Conservation (phyloP, 352 stramenopile species). For the Lagenidium giganteum region DNA sequence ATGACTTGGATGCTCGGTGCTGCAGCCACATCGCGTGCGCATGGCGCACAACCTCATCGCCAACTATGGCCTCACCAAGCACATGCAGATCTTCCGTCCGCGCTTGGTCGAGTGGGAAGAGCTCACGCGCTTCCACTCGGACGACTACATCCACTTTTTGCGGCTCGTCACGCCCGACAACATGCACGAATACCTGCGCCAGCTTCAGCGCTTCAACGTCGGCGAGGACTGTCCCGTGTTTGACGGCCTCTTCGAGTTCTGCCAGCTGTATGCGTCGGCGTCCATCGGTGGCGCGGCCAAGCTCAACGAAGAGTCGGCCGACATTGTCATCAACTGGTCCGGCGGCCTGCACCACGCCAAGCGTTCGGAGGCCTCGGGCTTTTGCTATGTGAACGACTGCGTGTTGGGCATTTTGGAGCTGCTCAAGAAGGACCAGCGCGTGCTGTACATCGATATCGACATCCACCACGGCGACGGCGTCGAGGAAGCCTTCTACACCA, state of each 20-base stretch:
- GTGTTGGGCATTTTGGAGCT: slow-evolving; percentile 98
- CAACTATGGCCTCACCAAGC: slow-evolving; percentile 98
- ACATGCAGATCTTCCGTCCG: slow-evolving; percentile 99
- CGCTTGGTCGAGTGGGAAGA: slow-evolving; percentile 94
- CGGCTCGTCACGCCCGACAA: slow-evolving; percentile 98
- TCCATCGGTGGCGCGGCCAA: slow-evolving; percentile 96
- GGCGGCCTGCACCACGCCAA: slow-evolving; percentile 99
- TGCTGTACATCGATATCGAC: slow-evolving; percentile 99
- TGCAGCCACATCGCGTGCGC: slow-evolving; percentile 95
- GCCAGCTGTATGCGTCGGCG: slow-evolving; percentile 96
- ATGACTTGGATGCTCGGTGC: neutral
- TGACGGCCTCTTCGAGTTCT: slow-evolving; percentile 99
- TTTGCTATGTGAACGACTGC: slow-evolving; percentile 99
- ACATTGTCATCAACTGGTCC: slow-evolving; percentile 99
- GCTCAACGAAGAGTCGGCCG: slow-evolving; percentile 93
- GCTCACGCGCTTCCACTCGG: slow-evolving; percentile 98
- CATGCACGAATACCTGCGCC: slow-evolving; percentile 94
- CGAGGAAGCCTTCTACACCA: slow-evolving; percentile 99
- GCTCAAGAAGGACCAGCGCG: slow-evolving; percentile 95
- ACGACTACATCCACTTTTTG: slow-evolving; percentile 99
- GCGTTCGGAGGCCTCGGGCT: slow-evolving; percentile 97
- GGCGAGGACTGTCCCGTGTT: slow-evolving; percentile 99
- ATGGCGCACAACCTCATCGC: slow-evolving; percentile 99
- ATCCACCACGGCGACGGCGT: slow-evolving; percentile 99
- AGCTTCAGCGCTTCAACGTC: slow-evolving; percentile 97